These are phyloP conservation scores for Aphanomyces cochlioides DNA, from an alignment of 352 stramenopile species.

Conservation along the genomic window DNA sequence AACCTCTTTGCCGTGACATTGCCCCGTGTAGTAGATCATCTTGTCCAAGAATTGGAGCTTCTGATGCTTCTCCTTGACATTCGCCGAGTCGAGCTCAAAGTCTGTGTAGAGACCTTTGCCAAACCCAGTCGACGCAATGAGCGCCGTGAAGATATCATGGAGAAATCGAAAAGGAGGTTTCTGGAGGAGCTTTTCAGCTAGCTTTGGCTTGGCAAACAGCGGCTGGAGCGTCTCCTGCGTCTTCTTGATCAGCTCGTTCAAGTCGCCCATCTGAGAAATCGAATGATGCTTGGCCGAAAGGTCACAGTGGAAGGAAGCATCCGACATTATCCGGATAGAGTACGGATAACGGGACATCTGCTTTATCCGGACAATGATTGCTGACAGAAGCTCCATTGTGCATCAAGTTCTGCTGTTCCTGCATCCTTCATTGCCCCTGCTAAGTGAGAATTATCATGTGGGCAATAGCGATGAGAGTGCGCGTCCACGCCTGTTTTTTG, in stretches of 20 bases:
- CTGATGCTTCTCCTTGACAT: constrained; percentile 84
- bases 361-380: constrained; percentile 15
- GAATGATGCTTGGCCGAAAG: background rate
- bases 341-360: no score
- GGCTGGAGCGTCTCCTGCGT: constrained; percentile 83
- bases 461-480: no score
- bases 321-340: no score
- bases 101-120: constrained; percentile 76
- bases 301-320: background rate
- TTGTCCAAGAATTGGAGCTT: constrained; percentile 85
- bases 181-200: constrained; percentile 92
- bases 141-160: constrained; percentile 90
- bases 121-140: constrained; percentile 86
- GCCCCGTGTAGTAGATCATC: constrained; percentile 75
- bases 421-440: no score
- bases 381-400: no score
- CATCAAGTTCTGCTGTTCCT: no score
- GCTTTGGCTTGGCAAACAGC: constrained; percentile 91
- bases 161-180: constrained; percentile 97
- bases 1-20: constrained; percentile 57
- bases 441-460: no score
- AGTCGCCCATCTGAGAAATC: constrained; percentile 14
- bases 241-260: constrained; percentile 53
- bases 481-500: no score
- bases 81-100: constrained; percentile 69